Base-by-base conservation (phyloP, 2,329 filamentous ascomycete species). In the Kalaharituber pfeilii region DNA sequence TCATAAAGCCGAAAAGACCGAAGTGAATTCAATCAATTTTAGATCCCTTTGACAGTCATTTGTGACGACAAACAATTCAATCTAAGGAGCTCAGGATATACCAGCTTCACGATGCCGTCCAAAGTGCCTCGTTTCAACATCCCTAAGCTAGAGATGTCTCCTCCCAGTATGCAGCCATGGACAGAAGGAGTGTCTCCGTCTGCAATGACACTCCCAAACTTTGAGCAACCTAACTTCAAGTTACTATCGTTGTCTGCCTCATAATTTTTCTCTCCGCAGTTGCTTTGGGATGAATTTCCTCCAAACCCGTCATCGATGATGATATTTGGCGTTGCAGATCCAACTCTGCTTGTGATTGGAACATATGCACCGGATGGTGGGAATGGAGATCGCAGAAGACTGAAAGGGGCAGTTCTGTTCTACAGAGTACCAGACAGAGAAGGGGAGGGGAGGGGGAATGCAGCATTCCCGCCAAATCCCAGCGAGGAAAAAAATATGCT, bases 91-190 rank as follows among this genome's bases (percentile, higher is more conserved):
- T n/a, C n/a, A n/a, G n/a, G n/a, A n/a, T n/a, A n/a, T n/a, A n/a
- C n/a, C n/a, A 47, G 13, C 42, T 11, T 47, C 15, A 47, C 42
- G 13, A 47, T 47, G 42, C 42, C 42, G 5, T 15, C 42, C 42
- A 47, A 47, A 47, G 42, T 20, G 5, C 42, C 42, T 13, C 42
- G 42, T 13, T 47, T 47, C 42, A 47, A 47, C 22, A 3, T 47
- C 22, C 58, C 29, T 25, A 60, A 57, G 33, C 58, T 61, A 26
- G 56, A 53, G 50, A 61, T 61, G 59, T 58, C 58, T 42, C 58
- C 59, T 45, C 59, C 59, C 36, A 56, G 47, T 50, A 61, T 61
- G 59, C 56, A 59, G 45, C 59, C 59, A 51, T 61, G 59, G 47
- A 61, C 60, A 54, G 56, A 58, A 9, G 57, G 56, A 2, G 53